Percentiles rank a stretch among this genome's conserved stretches.
phyloP scores from a whole-genome alignment of 768 basidiomycete genomes.

The Xerocomellus intermedius region DNA sequence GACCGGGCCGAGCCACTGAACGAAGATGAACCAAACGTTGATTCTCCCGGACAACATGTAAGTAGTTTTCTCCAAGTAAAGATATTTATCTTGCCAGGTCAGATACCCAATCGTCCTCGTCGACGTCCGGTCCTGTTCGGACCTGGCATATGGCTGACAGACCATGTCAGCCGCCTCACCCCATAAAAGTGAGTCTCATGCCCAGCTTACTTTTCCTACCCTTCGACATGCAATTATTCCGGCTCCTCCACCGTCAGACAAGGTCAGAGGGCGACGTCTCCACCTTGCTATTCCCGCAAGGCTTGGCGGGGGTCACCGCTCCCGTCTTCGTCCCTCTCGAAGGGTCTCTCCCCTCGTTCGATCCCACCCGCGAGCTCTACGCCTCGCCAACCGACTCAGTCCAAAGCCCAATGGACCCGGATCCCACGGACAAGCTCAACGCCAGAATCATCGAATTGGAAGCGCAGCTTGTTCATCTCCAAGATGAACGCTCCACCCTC shows the following conservation, averaged over 20 bases:
- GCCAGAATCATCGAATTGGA: constrained; percentile 13
- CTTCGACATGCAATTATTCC: constrained; percentile 45
- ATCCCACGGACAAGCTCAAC: neutral
- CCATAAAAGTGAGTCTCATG: constrained; percentile 14
- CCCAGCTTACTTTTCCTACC: neutral
- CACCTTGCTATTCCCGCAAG: constrained; percentile 11
- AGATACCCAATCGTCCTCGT: neutral
- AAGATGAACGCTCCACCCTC: constrained; percentile 16
- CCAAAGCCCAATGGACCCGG: neutral
- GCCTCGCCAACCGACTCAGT: neutral
- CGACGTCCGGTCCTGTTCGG: neutral
- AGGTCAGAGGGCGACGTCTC: constrained; percentile 45
- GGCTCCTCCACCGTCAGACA: constrained; percentile 46
- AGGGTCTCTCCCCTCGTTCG: constrained; percentile 23
- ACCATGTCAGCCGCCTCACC: constrained; percentile 18
- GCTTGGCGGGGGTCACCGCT: neutral
- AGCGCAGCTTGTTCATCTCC: constrained; percentile 10
- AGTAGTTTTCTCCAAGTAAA: no score
- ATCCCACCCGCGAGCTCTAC: constrained; percentile 25
- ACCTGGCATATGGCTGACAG: constrained; percentile 12
- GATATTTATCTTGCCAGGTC: neutral
- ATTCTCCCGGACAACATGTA: no score
- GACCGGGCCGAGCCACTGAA: no score
- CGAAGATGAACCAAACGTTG: no score
- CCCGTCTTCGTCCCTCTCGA: constrained; percentile 27